Conservation (phyloP, 371 early-diverging fungal species). For the Apophysomyces ossiformis region DNA sequence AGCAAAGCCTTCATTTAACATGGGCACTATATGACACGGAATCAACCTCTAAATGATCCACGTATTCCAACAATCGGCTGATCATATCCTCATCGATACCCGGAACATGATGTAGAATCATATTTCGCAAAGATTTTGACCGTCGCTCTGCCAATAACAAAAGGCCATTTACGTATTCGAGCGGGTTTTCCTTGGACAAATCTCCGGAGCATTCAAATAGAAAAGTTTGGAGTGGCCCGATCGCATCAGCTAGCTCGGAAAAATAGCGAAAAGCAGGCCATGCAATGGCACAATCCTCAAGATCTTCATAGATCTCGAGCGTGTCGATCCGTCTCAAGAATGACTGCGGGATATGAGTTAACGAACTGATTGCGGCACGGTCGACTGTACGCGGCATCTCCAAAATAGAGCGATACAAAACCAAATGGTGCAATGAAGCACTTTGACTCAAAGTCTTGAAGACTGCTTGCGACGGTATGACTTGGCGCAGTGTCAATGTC, state of each 20-base stretch:
- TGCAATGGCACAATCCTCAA: not conserved
- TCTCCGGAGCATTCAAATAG: not conserved
- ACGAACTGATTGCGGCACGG: not conserved
- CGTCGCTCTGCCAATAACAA: not conserved
- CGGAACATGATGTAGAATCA: not conserved
- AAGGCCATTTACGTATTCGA: not conserved
- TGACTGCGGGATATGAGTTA: not conserved
- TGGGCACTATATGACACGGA: not conserved
- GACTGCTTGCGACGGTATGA: constrained; percentile 26
- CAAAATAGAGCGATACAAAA: not conserved
- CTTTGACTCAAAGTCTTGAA: constrained; percentile 5
- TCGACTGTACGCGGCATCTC: not conserved
- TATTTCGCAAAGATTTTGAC: not conserved
- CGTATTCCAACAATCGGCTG: not conserved
- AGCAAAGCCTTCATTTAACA: not conserved
- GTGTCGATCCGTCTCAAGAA: not conserved
- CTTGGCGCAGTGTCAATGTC: constrained; percentile 23
- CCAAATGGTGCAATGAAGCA: not conserved
- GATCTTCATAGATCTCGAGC: not conserved
- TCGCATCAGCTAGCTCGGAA: not conserved
- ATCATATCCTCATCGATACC: not conserved
- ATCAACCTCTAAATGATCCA: constrained; percentile 1
- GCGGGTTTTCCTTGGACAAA: not conserved
- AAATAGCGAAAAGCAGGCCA: constrained; percentile 1
- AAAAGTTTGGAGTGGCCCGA: not conserved